Evolutionary conservation across 495 filamentous ascomycete genomes (phyloP).

Genomic region (Neurospora sp.): DNA sequence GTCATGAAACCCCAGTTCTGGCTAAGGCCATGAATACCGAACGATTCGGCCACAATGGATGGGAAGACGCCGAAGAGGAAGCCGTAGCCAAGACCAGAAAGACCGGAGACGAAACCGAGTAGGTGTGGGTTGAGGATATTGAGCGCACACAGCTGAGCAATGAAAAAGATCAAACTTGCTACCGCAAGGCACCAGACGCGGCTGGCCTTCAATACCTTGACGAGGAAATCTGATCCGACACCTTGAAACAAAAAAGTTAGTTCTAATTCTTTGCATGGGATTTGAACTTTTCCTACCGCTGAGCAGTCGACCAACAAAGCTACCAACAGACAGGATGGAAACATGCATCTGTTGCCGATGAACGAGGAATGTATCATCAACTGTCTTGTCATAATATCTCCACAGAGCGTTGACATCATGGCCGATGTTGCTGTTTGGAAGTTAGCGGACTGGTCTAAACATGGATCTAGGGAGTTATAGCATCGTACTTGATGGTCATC

Average conservation of each 20-base stretch:
- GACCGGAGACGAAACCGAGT: slow-evolving; percentile 65
- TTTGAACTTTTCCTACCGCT: slow-evolving; percentile 43
- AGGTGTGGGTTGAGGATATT: slow-evolving; percentile 70
- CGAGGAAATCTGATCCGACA: slow-evolving; percentile 80
- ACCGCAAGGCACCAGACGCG: slow-evolving; percentile 83
- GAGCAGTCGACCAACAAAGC: slow-evolving; percentile 68
- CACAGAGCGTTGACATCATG: slow-evolving; percentile 75
- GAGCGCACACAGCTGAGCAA: slow-evolving; percentile 71
- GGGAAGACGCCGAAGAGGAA: slow-evolving; percentile 94
- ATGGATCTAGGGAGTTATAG: not conserved
- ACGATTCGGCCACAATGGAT: slow-evolving; percentile 81
- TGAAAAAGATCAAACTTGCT: slow-evolving; percentile 65
- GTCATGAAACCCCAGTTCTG: slow-evolving; percentile 96
- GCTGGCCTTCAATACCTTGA: slow-evolving; percentile 66
- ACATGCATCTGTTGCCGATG: slow-evolving; percentile 85
- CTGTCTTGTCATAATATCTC: slow-evolving; percentile 70
- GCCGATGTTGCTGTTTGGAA: slow-evolving; percentile 70
- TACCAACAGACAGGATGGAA: slow-evolving; percentile 77
- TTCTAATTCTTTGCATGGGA: not conserved
- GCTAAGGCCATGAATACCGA: slow-evolving; percentile 78
- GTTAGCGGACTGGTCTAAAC: slow-evolving; percentile 25
- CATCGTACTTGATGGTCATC: slow-evolving; percentile 91
- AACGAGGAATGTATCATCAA: slow-evolving; percentile 63
- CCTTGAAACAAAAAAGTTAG: slow-evolving; percentile 35
- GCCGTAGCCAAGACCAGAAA: slow-evolving; percentile 86